Evolutionary conservation across 129 eudicot genomes (phyloP).

Genomic region (Helianthus tuberosus): DNA sequence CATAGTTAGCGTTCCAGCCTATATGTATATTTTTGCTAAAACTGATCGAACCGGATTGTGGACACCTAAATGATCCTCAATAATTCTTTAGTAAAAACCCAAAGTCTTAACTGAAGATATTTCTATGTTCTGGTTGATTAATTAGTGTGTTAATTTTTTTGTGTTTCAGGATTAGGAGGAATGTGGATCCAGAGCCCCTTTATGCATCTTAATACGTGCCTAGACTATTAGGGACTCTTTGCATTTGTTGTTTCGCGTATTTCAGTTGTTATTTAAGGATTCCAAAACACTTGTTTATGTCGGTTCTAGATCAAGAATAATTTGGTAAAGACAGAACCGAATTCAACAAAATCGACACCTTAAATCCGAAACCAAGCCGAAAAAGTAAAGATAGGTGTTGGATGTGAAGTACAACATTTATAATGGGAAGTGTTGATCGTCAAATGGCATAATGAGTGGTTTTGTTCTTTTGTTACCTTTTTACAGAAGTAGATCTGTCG

Average conservation of each 20-base stretch:
- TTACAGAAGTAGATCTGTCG: conserved; percentile 6
- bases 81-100: no score
- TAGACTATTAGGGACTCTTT: background rate
- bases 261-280: background rate
- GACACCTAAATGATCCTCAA: no score
- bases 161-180: conserved; percentile 79
- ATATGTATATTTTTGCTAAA: no score
- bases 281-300: background rate
- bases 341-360: background rate
- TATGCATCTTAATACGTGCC: conserved; percentile 43
- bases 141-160: background rate
- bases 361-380: background rate
- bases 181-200: conserved; percentile 78
- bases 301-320: background rate
- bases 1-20: no score
- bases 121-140: background rate
- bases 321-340: background rate
- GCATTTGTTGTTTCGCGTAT: conserved; percentile 2
- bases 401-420: conserved; percentile 12
- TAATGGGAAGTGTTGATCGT: background rate
- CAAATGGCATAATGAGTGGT: conserved; percentile 21
- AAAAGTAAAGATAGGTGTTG: background rate
- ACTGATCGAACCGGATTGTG: no score
- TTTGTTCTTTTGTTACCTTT: background rate
- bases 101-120: no score